phyloP scores from a whole-genome alignment of 192 early-diverging fungal genomes.

The Umbelopsis isabellina region DNA sequence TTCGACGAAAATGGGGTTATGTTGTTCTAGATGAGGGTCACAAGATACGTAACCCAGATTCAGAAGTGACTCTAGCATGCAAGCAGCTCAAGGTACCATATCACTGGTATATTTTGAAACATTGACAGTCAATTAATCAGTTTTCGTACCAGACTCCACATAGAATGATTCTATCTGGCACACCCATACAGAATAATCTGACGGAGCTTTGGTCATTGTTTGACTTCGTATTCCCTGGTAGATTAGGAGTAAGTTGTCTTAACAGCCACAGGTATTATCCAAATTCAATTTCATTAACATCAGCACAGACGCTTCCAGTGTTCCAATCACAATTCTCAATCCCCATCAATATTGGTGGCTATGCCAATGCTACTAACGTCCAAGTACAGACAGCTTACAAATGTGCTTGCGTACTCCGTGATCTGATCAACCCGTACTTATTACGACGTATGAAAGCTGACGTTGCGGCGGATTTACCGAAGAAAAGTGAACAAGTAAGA shows the following conservation, averaged over 20 bases:
- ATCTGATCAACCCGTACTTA: conserved; percentile 92
- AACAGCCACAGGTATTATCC: not conserved
- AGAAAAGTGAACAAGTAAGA: conserved; percentile 82
- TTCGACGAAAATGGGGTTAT: conserved; percentile 84
- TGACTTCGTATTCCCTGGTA: conserved; percentile 80
- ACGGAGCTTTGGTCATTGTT: conserved; percentile 83
- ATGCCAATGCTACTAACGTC: conserved; percentile 85
- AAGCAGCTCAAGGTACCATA: conserved; percentile 60
- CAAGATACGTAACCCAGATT: conserved; percentile 94
- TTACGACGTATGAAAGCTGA: conserved; percentile 91
- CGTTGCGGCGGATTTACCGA: conserved; percentile 87
- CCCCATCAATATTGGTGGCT: conserved; percentile 92
- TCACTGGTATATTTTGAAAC: not conserved
- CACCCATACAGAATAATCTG: conserved; percentile 82
- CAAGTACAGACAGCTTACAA: conserved; percentile 94
- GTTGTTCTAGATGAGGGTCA: conserved; percentile 95
- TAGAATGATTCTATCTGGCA: conserved; percentile 76
- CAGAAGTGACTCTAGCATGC: conserved; percentile 75
- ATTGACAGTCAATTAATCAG: not conserved
- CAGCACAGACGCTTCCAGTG: conserved; percentile 72
- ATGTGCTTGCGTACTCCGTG: conserved; percentile 89
- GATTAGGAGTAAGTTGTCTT: conserved; percentile 56
- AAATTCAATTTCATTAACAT: conserved; percentile 15
- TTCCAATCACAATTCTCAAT: conserved; percentile 89
- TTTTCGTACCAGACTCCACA: conserved; percentile 57